phyloP scores from a whole-genome alignment of 768 basidiomycete genomes.

The Nidularia sp. region DNA sequence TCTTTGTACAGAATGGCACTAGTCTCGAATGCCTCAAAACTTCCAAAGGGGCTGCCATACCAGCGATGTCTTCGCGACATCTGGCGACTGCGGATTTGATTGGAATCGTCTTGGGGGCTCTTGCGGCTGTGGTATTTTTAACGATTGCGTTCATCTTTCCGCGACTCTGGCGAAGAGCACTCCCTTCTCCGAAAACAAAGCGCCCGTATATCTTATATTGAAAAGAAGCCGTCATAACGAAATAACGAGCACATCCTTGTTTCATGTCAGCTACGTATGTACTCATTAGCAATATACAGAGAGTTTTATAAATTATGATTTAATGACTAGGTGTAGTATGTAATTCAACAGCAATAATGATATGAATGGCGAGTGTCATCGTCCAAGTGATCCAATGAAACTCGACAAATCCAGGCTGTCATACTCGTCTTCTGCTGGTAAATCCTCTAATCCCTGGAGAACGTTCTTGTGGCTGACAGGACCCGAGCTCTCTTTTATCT shows the following conservation, averaged over 20 bases:
- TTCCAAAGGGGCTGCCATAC: neutral
- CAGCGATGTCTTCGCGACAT: neutral
- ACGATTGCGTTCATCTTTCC: constrained; percentile 16
- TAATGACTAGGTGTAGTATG: no score
- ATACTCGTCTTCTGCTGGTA: constrained; percentile 92
- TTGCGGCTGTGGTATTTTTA: constrained; percentile 11
- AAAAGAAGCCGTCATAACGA: neutral
- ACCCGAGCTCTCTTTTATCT: constrained; percentile 49
- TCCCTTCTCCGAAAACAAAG: constrained; percentile 7
- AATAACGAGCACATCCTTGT: no score
- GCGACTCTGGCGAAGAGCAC: constrained; percentile 16
- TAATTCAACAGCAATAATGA: constrained; percentile 13
- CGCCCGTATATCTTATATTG: constrained; percentile 8
- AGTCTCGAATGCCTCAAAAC: constrained; percentile 12
- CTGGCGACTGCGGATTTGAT: constrained; percentile 12
- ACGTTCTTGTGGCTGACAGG: constrained; percentile 77
- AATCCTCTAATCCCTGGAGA: constrained; percentile 84
- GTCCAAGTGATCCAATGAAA: constrained; percentile 83
- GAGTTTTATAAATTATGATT: constrained; percentile 3
- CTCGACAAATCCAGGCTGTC: constrained; percentile 79
- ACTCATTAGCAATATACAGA: constrained; percentile 21
- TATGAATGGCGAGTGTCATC: constrained; percentile 28
- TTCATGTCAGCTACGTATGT: neutral
- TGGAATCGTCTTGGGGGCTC: constrained; percentile 16
- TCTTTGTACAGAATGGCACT: constrained; percentile 20